A percentile compares a stretch with the other conserved stretches of the same genome.
Evolutionary conservation across 257 asterid genomes (phyloP).

Genomic region (Cruciata laevipes): DNA sequence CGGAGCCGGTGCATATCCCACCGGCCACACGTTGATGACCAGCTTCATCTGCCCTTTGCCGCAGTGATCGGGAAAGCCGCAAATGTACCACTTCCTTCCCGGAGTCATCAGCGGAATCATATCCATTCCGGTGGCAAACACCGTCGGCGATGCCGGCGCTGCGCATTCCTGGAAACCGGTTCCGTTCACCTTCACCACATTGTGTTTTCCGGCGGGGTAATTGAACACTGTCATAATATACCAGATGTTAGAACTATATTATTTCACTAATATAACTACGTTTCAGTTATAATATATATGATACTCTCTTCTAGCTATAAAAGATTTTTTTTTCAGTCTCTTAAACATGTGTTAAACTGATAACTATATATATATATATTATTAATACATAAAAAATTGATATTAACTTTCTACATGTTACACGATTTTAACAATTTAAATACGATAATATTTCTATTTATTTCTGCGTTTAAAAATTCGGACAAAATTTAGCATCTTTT

Average conservation of each 20-base stretch:
- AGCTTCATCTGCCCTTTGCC: slow-evolving; percentile 29
- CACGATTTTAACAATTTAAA: no score
- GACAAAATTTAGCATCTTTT: no score
- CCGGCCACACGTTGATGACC: slow-evolving; percentile 22
- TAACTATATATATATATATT: no score
- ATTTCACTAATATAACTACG: no score
- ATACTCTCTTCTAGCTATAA: no score
- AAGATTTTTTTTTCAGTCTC: no score
- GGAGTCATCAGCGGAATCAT: slow-evolving; percentile 11
- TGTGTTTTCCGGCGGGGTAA: slow-evolving; percentile 21
- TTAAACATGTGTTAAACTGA: no score
- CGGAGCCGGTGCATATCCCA: slow-evolving; percentile 6
- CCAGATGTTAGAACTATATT: background rate
- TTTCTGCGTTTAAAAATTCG: no score
- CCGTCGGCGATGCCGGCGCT: background rate
- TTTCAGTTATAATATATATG: background rate
- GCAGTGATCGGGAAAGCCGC: slow-evolving; percentile 21
- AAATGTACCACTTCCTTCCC: slow-evolving; percentile 39
- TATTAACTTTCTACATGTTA: no score
- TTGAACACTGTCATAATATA: slow-evolving; percentile 22
- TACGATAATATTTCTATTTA: no score
- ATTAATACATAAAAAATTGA: no score
- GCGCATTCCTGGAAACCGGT: slow-evolving; percentile 11
- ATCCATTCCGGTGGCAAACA: background rate
- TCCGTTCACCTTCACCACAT: slow-evolving; percentile 23